phyloP scores from a whole-genome alignment of 2,329 filamentous ascomycete species.

The Volutella citrinella region DNA sequence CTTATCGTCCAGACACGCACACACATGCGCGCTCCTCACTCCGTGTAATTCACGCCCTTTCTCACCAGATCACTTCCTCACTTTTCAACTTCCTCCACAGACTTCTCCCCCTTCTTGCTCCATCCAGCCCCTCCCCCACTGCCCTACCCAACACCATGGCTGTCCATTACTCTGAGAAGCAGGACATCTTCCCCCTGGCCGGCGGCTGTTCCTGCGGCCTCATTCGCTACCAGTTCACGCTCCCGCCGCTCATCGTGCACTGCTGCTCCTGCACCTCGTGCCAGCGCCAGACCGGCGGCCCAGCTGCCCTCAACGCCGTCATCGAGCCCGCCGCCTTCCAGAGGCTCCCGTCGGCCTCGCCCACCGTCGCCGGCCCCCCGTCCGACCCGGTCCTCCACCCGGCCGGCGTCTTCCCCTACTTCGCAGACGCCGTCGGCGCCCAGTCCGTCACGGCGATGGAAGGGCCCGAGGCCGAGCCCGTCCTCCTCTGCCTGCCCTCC shows the following conservation, averaged over 20 bases:
- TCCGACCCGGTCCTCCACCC: constrained; percentile 9
- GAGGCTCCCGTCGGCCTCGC: constrained; percentile 26
- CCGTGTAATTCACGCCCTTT: constrained; percentile 5
- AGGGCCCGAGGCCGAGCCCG: constrained; percentile 6
- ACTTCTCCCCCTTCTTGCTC: background rate
- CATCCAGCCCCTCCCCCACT: constrained; percentile 2
- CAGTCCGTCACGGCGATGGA: constrained; percentile 7
- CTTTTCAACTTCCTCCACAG: background rate
- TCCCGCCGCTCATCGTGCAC: constrained; percentile 47
- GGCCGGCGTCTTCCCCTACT: constrained; percentile 14
- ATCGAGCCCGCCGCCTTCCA: constrained; percentile 37
- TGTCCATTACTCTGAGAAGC: constrained; percentile 23
- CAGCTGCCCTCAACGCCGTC: constrained; percentile 38
- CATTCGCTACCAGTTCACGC: constrained; percentile 62
- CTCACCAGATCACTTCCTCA: too few species aligned
- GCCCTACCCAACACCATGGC: constrained; percentile 11
- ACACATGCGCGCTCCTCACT: background rate
- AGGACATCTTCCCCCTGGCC: constrained; percentile 27
- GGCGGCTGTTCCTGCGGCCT: constrained; percentile 66
- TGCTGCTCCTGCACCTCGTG: constrained; percentile 47
- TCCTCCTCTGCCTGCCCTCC: constrained; percentile 33
- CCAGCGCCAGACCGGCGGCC: constrained; percentile 42
- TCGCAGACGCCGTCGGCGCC: constrained; percentile 17
- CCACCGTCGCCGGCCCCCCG: constrained; percentile 17
- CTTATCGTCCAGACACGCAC: too few species aligned